Evolutionary conservation across 2,329 filamentous ascomycete genomes (phyloP), one percentile per base, ranked within the genome.

Genomic region (Neocatenulostroma microsporum): DNA sequence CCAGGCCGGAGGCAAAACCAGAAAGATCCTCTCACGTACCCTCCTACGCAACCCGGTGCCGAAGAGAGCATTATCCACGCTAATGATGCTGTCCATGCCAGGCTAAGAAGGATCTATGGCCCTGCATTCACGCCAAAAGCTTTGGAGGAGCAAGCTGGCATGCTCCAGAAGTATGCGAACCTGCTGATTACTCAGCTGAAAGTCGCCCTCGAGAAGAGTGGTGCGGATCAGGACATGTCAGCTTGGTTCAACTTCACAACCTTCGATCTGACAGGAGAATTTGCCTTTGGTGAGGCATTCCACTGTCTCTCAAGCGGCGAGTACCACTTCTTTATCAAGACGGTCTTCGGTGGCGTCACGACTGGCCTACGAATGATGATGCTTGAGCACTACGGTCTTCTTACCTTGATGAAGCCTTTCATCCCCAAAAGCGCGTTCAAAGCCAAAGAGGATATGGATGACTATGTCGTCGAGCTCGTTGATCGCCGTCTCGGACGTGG

Each of bases 51-150:
- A 10, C 36, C 9, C 20, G 14, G 8, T n/a, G 14, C 21, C 14
- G 36, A 20, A 9, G 19, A 10, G n/a, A 14, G 24, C 13, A 34
- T 39, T 12, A 21, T 34, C n/a, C 30, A 11, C 18, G 14, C 36
- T 11, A 15, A 39, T n/a, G 30, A 34, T 14, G 30, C 12, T 11
- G n/a, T 33, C n/a, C 36, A 39, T 15, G 36, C 36, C 2, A 26
- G 19, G 17, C 21, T 39, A 17, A n/a, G 38, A 11, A 36, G 21
- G 14, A 40, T 40, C 13, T 39, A 34, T 15, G 36, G 36, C 7
- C 17, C 36, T 26, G 56, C 60, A 3, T 64, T 66, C 34, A 58
- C 55, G 5, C 60, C 62, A 21, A 58, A 57, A 30, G 61, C 61
- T 1, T 39, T 66, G 12, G 51, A 49, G 5, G 49, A 55, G 13